Conservation (phyloP, 768 basidiomycete species). For the Suillus luteus region DNA sequence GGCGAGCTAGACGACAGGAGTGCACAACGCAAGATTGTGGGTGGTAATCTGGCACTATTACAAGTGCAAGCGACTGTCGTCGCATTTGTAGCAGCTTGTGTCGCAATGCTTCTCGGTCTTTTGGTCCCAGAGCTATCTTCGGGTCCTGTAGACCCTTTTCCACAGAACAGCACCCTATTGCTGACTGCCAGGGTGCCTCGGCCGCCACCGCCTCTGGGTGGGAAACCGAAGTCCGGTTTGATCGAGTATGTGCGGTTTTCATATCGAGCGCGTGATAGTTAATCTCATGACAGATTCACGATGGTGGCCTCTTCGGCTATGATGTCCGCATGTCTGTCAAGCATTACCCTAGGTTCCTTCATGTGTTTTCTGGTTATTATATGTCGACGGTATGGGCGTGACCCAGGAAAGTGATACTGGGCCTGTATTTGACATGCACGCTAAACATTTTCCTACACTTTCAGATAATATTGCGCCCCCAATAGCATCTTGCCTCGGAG, state of each 20-base stretch:
- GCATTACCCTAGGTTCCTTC: slow-evolving; percentile 84
- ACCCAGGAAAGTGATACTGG: slow-evolving; percentile 66
- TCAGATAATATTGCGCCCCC: slow-evolving; percentile 96
- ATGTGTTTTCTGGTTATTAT: slow-evolving; percentile 85
- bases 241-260: slow-evolving; percentile 34
- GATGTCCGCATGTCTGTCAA: slow-evolving; percentile 77
- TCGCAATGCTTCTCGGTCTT: slow-evolving; percentile 73
- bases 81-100: slow-evolving; percentile 80
- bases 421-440: not conserved
- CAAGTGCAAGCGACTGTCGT: slow-evolving; percentile 94
- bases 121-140: slow-evolving; percentile 45
- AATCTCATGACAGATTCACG: slow-evolving; percentile 54
- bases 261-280: slow-evolving; percentile 11
- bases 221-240: slow-evolving; percentile 39
- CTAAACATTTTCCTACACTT: not conserved
- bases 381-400: slow-evolving; percentile 71
- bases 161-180: slow-evolving; percentile 18
- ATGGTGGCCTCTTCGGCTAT: slow-evolving; percentile 80
- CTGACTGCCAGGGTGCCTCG: slow-evolving; percentile 23
- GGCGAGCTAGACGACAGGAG: slow-evolving; percentile 82
- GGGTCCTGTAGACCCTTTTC: slow-evolving; percentile 12
- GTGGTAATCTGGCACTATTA: slow-evolving; percentile 82
- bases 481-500: slow-evolving; percentile 89
- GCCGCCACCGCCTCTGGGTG: slow-evolving; percentile 28
- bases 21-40: slow-evolving; percentile 62